Evolutionary conservation across 768 basidiomycete species (phyloP).

Genomic region (Cyathus striatus): DNA sequence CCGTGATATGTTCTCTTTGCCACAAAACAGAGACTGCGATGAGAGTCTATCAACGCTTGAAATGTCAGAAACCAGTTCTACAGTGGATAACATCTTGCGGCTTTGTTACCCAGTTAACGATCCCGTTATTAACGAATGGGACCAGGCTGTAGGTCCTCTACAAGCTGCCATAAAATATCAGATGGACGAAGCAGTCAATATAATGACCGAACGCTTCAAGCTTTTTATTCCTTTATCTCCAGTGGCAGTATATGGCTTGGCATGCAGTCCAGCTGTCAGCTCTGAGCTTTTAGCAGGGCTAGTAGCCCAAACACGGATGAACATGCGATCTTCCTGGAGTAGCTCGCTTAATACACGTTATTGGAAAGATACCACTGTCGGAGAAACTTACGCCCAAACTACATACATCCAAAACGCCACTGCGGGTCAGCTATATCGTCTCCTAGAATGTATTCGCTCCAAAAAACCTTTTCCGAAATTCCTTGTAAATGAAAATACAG

Average conservation of each 20-base stretch:
- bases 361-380: too few species aligned
- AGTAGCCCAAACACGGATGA: neutral
- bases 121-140: neutral
- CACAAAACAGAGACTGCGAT: neutral
- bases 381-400: too few species aligned
- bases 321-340: neutral
- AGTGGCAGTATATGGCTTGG: neutral
- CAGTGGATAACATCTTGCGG: neutral
- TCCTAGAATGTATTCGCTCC: too few species aligned
- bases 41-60: neutral
- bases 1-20: neutral
- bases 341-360: too few species aligned
- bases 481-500: too few species aligned
- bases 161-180: neutral
- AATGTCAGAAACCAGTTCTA: neutral
- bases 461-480: too few species aligned
- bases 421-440: too few species aligned
- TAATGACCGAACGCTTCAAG: neutral
- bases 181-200: neutral
- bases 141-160: neutral
- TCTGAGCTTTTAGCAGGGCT: neutral
- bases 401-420: too few species aligned
- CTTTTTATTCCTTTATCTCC: neutral
- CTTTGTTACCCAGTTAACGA: neutral
- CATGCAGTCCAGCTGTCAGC: neutral